A percentile compares a stretch with the other conserved stretches of the same genome.
These are phyloP conservation scores for Silene coronaria DNA, from an alignment of 179 eudicot genomes.

Conservation along the genomic window DNA sequence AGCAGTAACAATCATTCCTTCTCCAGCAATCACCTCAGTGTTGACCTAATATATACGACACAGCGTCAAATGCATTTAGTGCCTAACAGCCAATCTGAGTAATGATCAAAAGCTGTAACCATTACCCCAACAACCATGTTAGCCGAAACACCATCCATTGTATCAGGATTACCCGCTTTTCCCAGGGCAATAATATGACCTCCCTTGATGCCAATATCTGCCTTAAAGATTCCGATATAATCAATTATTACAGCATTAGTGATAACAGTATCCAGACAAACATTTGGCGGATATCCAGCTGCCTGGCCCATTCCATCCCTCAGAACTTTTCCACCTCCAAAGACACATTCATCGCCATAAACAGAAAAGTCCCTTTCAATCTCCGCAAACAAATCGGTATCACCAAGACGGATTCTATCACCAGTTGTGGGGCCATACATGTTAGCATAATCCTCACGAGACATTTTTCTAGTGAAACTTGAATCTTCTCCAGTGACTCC, in stretches of 20 bases:
- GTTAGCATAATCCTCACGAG: slow-evolving; percentile 77
- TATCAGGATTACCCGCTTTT: slow-evolving; percentile 91
- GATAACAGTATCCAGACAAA: slow-evolving; percentile 79
- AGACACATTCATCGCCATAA: slow-evolving; percentile 90
- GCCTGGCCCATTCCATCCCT: slow-evolving; percentile 98
- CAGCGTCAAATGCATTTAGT: slow-evolving; percentile 7
- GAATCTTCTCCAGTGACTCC: slow-evolving; percentile 58
- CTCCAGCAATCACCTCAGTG: slow-evolving; percentile 95
- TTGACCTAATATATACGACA: slow-evolving; percentile 43
- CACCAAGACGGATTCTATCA: slow-evolving; percentile 91
- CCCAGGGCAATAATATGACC: slow-evolving; percentile 68
- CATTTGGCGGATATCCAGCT: slow-evolving; percentile 54
- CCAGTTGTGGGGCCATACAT: slow-evolving; percentile 93
- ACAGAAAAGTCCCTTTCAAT: slow-evolving; percentile 72
- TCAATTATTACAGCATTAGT: slow-evolving; percentile 89
- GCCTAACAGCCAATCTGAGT: background rate
- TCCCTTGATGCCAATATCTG: slow-evolving; percentile 85
- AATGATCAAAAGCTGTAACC: background rate
- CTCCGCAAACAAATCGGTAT: slow-evolving; percentile 81
- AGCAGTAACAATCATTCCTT: slow-evolving; percentile 87
- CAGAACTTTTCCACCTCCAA: slow-evolving; percentile 95
- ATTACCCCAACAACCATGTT: slow-evolving; percentile 80
- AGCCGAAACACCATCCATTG: slow-evolving; percentile 62
- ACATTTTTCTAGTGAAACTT: slow-evolving; percentile 37
- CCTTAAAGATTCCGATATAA: slow-evolving; percentile 81